Percentiles rank a stretch among this genome's conserved stretches.
These are phyloP conservation scores for Aspergillus udagawae DNA, from an alignment of 2,329 filamentous ascomycete species.

Conservation along the genomic window DNA sequence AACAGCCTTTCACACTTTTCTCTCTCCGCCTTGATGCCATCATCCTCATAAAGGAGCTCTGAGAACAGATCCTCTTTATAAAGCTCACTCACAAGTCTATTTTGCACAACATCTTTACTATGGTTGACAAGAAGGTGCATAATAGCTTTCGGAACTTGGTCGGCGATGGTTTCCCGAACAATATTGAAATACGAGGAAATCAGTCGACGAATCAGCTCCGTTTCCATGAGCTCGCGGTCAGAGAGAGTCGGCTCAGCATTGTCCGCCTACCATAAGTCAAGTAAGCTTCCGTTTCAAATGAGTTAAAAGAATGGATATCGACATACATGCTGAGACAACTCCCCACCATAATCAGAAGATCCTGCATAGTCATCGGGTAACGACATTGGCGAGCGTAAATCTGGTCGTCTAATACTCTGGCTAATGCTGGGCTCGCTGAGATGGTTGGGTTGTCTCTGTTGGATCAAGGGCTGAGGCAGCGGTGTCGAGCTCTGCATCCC, in stretches of 20 bases:
- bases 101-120: conserved; percentile 97
- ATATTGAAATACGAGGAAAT: conserved; percentile 99
- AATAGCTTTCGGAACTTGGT: conserved; percentile 96
- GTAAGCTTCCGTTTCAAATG: conserved; percentile 2
- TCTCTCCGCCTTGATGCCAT: conserved; percentile 92
- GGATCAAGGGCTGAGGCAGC: conserved; percentile 38
- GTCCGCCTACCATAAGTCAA: conserved; percentile 32
- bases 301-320: not conserved
- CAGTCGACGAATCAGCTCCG: conserved; percentile 89
- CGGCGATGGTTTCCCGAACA: conserved; percentile 95
- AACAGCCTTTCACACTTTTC: conserved; percentile 98
- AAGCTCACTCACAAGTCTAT: conserved; percentile 88
- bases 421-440: conserved; percentile 75
- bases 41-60: conserved; percentile 94
- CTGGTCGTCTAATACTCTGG: conserved; percentile 73
- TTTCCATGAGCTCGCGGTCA: conserved; percentile 94
- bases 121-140: conserved; percentile 99
- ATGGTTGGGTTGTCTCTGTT: conserved; percentile 69
- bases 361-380: conserved; percentile 41
- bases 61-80: conserved; percentile 90
- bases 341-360: conserved; percentile 38
- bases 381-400: conserved; percentile 40
- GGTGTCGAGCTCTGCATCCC: conserved; percentile 47
- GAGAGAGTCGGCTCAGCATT: conserved; percentile 79
- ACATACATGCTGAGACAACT: conserved; percentile 49